Evolutionary conservation across 2,329 filamentous ascomycete species (phyloP), one percentile per base, ranked within the genome.

Genomic region (Xylariaceae sp.): DNA sequence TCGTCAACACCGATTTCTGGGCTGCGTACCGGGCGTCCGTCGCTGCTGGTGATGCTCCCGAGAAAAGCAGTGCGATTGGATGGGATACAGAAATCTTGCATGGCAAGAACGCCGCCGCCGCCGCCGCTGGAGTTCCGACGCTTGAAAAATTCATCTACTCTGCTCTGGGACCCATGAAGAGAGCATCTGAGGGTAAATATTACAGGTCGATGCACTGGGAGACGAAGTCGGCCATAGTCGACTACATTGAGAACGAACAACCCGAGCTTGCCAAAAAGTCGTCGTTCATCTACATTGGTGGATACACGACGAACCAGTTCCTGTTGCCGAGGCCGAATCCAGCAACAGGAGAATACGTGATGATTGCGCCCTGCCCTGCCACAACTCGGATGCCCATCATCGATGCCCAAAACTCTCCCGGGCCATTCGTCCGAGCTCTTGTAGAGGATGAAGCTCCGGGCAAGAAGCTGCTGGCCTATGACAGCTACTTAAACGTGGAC

Each of bases 391-490:
- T 78, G 1, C 75, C 74, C 0, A 66, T 79, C 43, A 69, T 77
- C 45, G 67, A 74, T 44, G 62, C 70, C 0, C 55, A 54, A 1
- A 55, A 59, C 2, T 74, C 73, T 1, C 74, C 73, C 0, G 77
- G 77, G 0, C 61, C 64, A 0, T 78, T 77, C 34, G 75, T 79
- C 1, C 66, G 63, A 11, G 71, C 73, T 0, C 62, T 80, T 19
- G 40, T 79, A 4, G 68, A 74, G 33, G 63, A 71, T 18, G 72
- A 76, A 46, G 60, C 59, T 0, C 54, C 70, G 0, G 69, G 71
- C 0, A 72, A 64, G 1, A 76, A 72, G 28, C 61, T 80, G 1
- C 58, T 78, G 1, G 77, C 75, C 1, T 78, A 75, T 49, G 71
- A 77, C 44, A 69, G 66, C 43, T 66, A 70, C 43, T 44, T 73